Conservation (phyloP, 345 rosid species). For the Eucalyptus urophylla region DNA sequence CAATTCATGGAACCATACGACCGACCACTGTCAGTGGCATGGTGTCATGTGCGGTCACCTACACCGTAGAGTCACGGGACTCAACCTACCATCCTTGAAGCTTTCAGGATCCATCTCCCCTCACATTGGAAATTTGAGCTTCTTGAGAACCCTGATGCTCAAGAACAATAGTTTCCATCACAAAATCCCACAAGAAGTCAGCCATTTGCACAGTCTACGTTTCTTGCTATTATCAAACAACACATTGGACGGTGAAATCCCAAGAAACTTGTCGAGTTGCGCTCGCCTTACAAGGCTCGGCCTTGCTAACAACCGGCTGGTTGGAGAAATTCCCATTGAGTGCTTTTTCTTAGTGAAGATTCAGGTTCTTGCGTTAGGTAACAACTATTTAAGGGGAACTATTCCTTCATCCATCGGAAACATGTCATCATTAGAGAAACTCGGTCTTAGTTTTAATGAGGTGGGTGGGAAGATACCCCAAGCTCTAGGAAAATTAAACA, state of each 20-base stretch:
- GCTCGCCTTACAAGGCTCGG: background rate
- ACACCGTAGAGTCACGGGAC: background rate
- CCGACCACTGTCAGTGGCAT: background rate
- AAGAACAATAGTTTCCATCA: background rate
- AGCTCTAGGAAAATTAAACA: background rate
- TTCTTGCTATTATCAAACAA: background rate
- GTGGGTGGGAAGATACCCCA: slow-evolving; percentile 3
- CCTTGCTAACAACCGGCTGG: background rate
- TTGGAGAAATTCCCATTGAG: background rate
- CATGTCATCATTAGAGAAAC: background rate
- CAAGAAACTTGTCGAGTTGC: background rate
- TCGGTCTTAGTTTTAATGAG: background rate
- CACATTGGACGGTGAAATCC: background rate
- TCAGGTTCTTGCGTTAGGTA: background rate
- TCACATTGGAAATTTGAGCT: background rate
- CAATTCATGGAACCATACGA: background rate
- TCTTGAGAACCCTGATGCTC: background rate
- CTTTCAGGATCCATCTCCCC: background rate
- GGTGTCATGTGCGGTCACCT: background rate
- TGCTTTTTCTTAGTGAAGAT: background rate
- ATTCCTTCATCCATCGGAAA: slow-evolving; percentile 12
- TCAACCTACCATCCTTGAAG: background rate
- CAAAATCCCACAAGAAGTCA: background rate
- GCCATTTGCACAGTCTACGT: background rate
- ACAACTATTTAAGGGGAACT: slow-evolving; percentile 3